Base-by-base conservation (phyloP, 2,329 filamentous ascomycete species). In the Penicillium decumbens region DNA sequence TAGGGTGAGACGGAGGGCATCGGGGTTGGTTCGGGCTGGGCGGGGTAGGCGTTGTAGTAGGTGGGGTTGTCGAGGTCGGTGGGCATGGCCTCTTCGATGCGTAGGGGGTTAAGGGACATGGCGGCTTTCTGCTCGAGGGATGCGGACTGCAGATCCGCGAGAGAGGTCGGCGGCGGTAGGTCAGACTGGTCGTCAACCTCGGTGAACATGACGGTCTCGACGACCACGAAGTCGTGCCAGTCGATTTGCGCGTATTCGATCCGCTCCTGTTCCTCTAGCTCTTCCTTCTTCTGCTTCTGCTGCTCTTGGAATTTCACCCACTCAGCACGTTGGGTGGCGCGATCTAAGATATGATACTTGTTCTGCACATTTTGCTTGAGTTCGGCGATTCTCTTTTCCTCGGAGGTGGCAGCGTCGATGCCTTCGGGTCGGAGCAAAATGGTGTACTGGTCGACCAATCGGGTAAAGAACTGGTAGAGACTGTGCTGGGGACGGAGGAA, bases 221-320 rank as follows among this genome's bases (percentile, higher is more conserved):
- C 90, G 18, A 98, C 87, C 29, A 92, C 85, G 62, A 98, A 98
- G 67, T 97, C 92, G 65, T 95, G 89, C 93, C 93, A 98, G 70
- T 98, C 93, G 55, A 98, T 93, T 61, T 93, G 87, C 1, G 87
- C 87, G 69, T 93, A 87, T 45, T 80, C 79, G 43, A 84, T 74
- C 63, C 85, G 84, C 68, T 95, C 88, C 63, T 89, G 83, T 65
- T 95, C 88, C 35, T 86, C 87, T 55, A 91, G 84, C 64, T 95
- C 89, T 63, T 95, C 90, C 65, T 91, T 90, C 76, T 91, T 88
- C 61, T 85, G 82, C 68, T 91, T 92, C 73, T 96, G 88, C 47
- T 84, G 76, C 59, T 93, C 88, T 63, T 93, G 87, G 65, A 83
- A 88, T 68, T 89, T 90, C 56, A 86, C 79, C 78, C 91, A 97